phyloP scores from a whole-genome alignment of 164 flowering plant species.

The Buxus sempervirens region DNA sequence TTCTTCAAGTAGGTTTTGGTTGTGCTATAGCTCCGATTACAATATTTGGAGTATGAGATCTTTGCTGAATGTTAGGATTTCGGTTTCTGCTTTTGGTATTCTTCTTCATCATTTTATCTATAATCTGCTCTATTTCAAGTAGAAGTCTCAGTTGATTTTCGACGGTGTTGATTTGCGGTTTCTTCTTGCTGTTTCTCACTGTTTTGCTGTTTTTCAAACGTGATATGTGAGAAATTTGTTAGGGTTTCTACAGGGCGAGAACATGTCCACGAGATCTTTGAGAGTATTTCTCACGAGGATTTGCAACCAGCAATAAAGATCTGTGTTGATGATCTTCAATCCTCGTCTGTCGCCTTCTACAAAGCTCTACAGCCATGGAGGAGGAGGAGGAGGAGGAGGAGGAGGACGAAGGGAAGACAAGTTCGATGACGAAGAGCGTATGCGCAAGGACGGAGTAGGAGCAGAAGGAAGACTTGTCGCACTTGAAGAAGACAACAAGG shows the following conservation, averaged over 20 bases:
- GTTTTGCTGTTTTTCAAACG: too few species aligned
- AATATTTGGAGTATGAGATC: background rate
- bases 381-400: too few species aligned
- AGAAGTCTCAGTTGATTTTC: background rate
- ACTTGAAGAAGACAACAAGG: slow-evolving; percentile 21
- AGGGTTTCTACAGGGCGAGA: background rate
- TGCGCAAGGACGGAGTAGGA: background rate
- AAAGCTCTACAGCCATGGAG: slow-evolving; percentile 35
- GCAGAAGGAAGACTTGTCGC: background rate
- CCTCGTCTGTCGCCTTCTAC: slow-evolving; percentile 28
- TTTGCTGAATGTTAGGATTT: background rate
- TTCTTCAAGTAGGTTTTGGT: slow-evolving; percentile 3
- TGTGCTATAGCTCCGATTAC: slow-evolving; percentile 3
- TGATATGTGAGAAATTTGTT: too few species aligned
- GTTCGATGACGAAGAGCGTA: slow-evolving; percentile 10
- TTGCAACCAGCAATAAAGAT: background rate
- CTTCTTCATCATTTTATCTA: background rate
- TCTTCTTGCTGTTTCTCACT: too few species aligned
- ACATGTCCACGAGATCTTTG: background rate
- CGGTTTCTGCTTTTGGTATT: background rate
- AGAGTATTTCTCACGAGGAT: background rate
- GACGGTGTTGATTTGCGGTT: too few species aligned
- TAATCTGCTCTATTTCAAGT: background rate
- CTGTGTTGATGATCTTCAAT: background rate
- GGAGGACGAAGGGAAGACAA: slow-evolving; percentile 19